Evolutionary conservation across 31 red algal species (phyloP).

Genomic region (Odonthalia washingtoniensis): DNA sequence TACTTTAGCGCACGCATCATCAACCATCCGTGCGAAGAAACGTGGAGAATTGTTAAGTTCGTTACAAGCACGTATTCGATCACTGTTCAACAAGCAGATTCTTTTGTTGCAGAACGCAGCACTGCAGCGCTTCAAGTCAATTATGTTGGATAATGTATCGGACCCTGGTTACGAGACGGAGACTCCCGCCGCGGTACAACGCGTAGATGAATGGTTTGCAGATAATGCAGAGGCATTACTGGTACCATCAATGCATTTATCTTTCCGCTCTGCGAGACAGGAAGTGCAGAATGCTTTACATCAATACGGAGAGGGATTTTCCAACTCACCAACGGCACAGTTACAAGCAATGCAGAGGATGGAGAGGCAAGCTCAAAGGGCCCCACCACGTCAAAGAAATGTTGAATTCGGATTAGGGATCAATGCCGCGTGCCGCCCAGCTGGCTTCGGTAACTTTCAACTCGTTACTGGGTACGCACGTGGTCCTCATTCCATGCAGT

Average conservation of each 20-base stretch:
- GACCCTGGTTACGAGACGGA: conserved; percentile 67
- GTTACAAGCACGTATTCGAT: conserved; percentile 76
- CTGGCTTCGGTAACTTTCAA: conserved; percentile 97
- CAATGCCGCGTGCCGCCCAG: conserved; percentile 86
- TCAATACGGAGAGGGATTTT: conserved; percentile 74
- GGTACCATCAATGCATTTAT: conserved; percentile 85
- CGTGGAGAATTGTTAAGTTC: conserved; percentile 69
- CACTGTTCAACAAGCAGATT: conserved; percentile 96
- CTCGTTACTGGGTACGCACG: conserved; percentile 81
- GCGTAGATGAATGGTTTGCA: conserved; percentile 91
- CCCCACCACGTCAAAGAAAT: conserved; percentile 79
- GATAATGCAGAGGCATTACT: conserved; percentile 84
- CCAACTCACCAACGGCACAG: conserved; percentile 90
- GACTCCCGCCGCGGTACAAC: conserved; percentile 58
- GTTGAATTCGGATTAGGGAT: conserved; percentile 83
- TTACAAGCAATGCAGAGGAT: conserved; percentile 95
- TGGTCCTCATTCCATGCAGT: conserved; percentile 92
- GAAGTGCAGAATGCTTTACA: conserved; percentile 87
- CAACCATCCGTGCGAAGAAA: conserved; percentile 81
- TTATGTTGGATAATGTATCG: conserved; percentile 73
- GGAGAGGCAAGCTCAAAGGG: conserved; percentile 80
- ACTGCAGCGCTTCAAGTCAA: conserved; percentile 86
- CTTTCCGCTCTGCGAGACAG: conserved; percentile 78
- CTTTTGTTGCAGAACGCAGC: conserved; percentile 82
- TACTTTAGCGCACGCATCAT: conserved; percentile 82